A percentile compares a stretch with the other conserved stretches of the same genome.
Evolutionary conservation across 768 basidiomycete species (phyloP).

Genomic region (Tulasnella sp.): DNA sequence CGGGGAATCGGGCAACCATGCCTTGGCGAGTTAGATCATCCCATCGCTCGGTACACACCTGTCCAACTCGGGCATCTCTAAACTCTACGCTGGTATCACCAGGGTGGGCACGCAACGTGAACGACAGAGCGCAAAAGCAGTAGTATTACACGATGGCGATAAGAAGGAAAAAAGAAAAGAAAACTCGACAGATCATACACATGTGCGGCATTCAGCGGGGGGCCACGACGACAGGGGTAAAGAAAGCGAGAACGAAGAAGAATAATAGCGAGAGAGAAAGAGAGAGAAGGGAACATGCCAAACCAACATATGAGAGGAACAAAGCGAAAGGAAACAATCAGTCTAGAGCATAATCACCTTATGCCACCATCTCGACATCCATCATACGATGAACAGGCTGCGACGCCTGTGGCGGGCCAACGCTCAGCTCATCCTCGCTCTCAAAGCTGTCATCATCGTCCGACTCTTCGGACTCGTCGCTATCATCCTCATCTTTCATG

Average conservation of each 20-base stretch:
- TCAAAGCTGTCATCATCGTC: constrained; percentile 29
- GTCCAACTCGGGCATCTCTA: not conserved
- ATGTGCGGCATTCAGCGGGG: not conserved
- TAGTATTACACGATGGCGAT: constrained; percentile 7
- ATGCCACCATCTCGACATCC: constrained; percentile 25
- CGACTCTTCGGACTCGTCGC: constrained; percentile 30
- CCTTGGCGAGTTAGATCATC: not conserved
- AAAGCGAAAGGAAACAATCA: not conserved
- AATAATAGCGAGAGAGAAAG: not conserved
- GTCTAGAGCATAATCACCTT: constrained; percentile 10
- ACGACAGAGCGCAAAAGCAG: not conserved
- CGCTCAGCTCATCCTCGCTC: constrained; percentile 25
- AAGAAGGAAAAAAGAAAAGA: not conserved
- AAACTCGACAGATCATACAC: not conserved
- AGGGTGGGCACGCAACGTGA: not conserved
- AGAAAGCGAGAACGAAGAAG: not conserved
- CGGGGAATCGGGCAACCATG: constrained; percentile 2
- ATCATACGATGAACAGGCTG: constrained; percentile 7
- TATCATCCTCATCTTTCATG: not conserved
- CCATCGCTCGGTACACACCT: not conserved
- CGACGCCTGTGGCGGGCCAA: not conserved
- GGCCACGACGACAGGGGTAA: not conserved
- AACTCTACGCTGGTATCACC: not conserved
- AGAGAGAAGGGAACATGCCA: not conserved
- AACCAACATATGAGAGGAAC: not conserved